Evolutionary conservation across 2,329 filamentous ascomycete species (phyloP).

Genomic region (Aureobasidium musti): DNA sequence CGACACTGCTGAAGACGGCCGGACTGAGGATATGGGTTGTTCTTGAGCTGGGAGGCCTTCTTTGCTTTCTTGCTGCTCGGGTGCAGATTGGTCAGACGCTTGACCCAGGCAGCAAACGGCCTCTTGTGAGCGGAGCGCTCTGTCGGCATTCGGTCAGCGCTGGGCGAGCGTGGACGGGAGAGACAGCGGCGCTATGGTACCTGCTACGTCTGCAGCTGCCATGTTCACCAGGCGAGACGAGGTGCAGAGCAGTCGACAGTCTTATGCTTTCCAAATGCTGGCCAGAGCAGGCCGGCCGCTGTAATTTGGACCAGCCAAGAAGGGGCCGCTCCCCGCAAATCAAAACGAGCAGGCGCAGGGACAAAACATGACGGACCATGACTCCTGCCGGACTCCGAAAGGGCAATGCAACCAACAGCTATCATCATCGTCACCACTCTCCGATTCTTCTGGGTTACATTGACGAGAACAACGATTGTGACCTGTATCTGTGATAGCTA

Average conservation of each 20-base stretch:
- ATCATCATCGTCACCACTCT: background rate
- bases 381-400: conserved; percentile 13
- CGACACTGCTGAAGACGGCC: conserved; percentile 57
- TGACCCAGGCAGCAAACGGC: conserved; percentile 92
- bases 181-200: background rate
- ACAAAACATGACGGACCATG: background rate
- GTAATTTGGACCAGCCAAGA: conserved; percentile 13
- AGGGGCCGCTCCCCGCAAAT: background rate
- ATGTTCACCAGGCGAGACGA: background rate
- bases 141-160: conserved; percentile 44
- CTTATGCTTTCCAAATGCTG: background rate
- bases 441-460: background rate
- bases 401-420: background rate
- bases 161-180: background rate
- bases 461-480: background rate
- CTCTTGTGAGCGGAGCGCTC: conserved; percentile 74
- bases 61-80: conserved; percentile 48
- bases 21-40: conserved; percentile 91
- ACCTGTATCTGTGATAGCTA: background rate
- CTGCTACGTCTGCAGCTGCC: conserved; percentile 23
- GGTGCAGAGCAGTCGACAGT: background rate
- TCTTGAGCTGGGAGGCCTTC: conserved; percentile 45
- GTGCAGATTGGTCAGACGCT: conserved; percentile 79
- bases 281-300: background rate
- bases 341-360: background rate